A percentile compares a stretch with the other conserved stretches of the same genome.
Conservation (phyloP, 805 yeast species). For the Saturnispora zaruensis region DNA sequence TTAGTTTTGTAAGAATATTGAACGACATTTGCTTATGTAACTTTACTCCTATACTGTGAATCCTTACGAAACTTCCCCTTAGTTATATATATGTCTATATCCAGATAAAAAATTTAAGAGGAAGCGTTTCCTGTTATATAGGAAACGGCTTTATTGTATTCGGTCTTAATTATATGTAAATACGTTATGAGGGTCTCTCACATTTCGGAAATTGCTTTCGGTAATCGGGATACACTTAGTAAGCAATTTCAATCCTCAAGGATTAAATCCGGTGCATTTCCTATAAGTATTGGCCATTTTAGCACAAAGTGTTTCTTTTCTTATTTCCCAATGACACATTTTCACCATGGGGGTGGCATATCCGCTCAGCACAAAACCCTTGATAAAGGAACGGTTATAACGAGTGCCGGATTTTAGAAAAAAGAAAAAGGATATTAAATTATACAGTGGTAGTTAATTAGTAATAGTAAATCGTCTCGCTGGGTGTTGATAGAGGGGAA, state of each 20-base stretch:
- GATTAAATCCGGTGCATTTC: background rate
- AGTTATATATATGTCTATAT: background rate
- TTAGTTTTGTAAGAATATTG: constrained; percentile 1
- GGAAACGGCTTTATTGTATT: background rate
- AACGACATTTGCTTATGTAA: constrained; percentile 4
- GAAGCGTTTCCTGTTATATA: background rate
- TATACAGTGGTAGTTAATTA: background rate
- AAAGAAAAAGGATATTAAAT: background rate
- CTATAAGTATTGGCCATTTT: background rate
- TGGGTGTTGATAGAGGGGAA: no score
- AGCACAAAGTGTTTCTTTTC: background rate
- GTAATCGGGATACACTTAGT: background rate
- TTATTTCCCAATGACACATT: background rate
- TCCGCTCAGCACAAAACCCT: background rate
- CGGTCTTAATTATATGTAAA: background rate
- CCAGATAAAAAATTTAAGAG: background rate
- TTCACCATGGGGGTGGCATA: background rate
- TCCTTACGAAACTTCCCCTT: background rate
- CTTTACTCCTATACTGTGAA: no score
- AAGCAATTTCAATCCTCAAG: background rate
- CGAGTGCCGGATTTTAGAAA: background rate
- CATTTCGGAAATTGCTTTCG: background rate
- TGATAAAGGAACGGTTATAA: background rate
- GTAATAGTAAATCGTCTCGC: background rate
- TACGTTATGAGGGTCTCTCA: background rate